These are phyloP conservation scores for Gremmenia infestans DNA, from an alignment of 2,329 filamentous ascomycete species.

Conservation along the genomic window DNA sequence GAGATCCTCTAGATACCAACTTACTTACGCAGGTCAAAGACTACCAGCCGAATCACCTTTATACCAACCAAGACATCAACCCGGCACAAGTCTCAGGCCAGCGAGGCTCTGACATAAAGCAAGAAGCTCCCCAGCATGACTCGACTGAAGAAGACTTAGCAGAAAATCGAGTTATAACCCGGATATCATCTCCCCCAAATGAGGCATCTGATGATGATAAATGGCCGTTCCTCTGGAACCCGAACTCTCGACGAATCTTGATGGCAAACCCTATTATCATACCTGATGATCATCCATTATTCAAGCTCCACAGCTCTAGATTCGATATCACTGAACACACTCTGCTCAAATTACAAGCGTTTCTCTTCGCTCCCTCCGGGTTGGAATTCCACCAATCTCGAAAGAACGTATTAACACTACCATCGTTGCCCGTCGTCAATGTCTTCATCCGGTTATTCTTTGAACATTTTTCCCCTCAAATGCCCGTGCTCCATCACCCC, in stretches of 20 bases:
- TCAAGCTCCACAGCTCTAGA: conserved; percentile 15
- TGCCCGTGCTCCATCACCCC: conserved; percentile 23
- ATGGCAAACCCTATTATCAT: conserved; percentile 16
- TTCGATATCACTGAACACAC: conserved; percentile 23
- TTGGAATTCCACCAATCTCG: conserved; percentile 10
- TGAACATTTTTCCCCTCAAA: conserved; percentile 23
- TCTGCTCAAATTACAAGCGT: conserved; percentile 11
- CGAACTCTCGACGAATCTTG: conserved; percentile 13
- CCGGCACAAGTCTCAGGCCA: background rate
- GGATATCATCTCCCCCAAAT: conserved; percentile 16
- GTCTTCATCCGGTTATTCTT: conserved; percentile 26
- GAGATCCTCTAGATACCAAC: conserved; percentile 5
- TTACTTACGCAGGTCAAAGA: conserved; percentile 2
- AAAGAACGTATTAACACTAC: conserved; percentile 16
- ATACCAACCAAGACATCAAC: background rate
- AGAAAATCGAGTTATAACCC: conserved; percentile 1
- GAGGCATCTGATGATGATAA: conserved; percentile 20
- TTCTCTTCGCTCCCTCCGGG: conserved; percentile 11
- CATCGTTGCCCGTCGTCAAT: conserved; percentile 19
- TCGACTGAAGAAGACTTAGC: background rate
- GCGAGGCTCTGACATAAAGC: background rate
- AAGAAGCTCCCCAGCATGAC: background rate
- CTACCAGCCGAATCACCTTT: background rate
- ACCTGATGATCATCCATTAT: conserved; percentile 14
- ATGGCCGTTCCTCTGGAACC: conserved; percentile 24